These are phyloP conservation scores for Orobanche coerulescens DNA, from an alignment of 257 asterid genomes.

Conservation along the genomic window DNA sequence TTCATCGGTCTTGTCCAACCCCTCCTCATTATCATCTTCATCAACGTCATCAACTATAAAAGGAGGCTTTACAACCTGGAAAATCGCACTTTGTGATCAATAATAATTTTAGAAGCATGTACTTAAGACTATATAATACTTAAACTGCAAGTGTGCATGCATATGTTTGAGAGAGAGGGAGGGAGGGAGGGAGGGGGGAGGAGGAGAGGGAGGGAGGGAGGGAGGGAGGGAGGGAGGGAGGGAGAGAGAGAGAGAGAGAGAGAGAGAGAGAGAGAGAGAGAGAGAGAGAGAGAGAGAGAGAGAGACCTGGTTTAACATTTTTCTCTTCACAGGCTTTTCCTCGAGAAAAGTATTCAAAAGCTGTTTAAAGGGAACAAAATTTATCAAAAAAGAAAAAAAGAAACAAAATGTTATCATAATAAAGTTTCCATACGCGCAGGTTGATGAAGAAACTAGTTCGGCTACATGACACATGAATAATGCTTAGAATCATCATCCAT, in stretches of 20 bases:
- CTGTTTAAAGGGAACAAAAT: constrained; percentile 32
- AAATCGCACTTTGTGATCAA: constrained; percentile 19
- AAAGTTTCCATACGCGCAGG: neutral
- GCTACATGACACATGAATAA: neutral
- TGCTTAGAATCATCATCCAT: constrained; percentile 1
- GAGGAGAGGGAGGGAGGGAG: constrained; percentile 15
- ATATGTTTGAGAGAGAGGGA: neutral
- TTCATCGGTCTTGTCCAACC: constrained; percentile 26
- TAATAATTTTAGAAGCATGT: constrained; percentile 7
- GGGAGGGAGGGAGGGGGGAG: constrained; percentile 1
- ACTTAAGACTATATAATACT: neutral
- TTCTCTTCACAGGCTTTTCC: constrained; percentile 55
- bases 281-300: constrained; percentile 16
- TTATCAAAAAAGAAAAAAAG: too few relatives aligned
- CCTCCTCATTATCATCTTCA: constrained; percentile 26
- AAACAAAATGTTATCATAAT: constrained; percentile 9
- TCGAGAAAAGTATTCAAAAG: constrained; percentile 44
- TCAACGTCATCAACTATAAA: constrained; percentile 52
- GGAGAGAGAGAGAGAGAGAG: constrained; percentile 18
- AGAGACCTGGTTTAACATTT: constrained; percentile 38
- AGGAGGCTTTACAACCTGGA: constrained; percentile 44
- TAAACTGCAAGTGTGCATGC: constrained; percentile 1
- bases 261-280: neutral
- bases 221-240: constrained; percentile 2
- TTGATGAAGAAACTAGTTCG: neutral